Evolutionary conservation across 495 filamentous ascomycete genomes (phyloP).

Genomic region (Hypoxylon fuscum): DNA sequence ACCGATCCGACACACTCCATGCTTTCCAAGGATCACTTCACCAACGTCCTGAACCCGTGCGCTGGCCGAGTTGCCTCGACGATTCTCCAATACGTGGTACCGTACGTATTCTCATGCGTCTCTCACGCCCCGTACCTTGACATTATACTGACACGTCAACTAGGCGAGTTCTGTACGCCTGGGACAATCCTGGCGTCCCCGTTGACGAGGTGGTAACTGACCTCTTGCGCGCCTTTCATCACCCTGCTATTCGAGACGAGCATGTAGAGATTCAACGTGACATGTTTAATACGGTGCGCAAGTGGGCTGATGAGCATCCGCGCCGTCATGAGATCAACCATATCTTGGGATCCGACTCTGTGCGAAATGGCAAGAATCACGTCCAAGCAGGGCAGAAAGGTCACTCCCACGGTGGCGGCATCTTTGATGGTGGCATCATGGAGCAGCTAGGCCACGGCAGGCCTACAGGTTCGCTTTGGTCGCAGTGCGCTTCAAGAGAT

Average conservation of each 20-base stretch:
- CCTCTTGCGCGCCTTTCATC: conserved; percentile 82
- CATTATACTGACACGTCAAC: not conserved
- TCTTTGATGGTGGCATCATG: conserved; percentile 48
- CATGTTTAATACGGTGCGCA: conserved; percentile 85
- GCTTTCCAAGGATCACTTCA: conserved; percentile 96
- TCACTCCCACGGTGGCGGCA: conserved; percentile 51
- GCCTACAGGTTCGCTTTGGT: conserved; percentile 60
- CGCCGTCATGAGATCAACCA: conserved; percentile 73
- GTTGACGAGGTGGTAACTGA: conserved; percentile 83
- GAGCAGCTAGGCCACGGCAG: conserved; percentile 60
- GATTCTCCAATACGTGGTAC: conserved; percentile 84
- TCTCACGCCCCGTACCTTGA: not conserved
- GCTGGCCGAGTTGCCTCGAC: conserved; percentile 82
- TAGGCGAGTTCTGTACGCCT: conserved; percentile 83
- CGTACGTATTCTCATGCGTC: conserved; percentile 58
- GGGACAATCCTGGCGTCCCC: conserved; percentile 83
- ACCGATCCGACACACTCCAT: conserved; percentile 94
- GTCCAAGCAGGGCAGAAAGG: conserved; percentile 42
- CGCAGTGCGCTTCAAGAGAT: conserved; percentile 57
- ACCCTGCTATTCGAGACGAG: conserved; percentile 80
- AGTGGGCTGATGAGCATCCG: conserved; percentile 74
- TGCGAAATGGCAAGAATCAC: conserved; percentile 82
- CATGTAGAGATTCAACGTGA: conserved; percentile 77
- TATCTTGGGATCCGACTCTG: conserved; percentile 80
- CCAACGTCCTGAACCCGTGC: conserved; percentile 87